These are phyloP conservation scores for Eucalyptus sideroxylon DNA, from an alignment of 345 rosid genomes.

Conservation along the genomic window DNA sequence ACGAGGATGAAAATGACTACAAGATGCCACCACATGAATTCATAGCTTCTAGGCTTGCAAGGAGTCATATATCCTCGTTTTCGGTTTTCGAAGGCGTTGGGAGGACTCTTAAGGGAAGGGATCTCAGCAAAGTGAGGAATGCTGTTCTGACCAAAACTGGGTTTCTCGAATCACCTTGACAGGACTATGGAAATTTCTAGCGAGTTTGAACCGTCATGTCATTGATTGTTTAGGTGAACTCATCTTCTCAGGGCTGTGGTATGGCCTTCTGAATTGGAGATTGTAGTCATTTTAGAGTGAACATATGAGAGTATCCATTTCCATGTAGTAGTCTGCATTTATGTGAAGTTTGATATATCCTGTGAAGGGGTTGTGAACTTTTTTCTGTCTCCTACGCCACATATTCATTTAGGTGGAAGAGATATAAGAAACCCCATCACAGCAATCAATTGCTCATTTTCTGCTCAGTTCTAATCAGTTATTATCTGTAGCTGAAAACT, in stretches of 20 bases:
- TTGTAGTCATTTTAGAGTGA: neutral
- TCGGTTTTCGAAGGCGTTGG: conserved; percentile 86
- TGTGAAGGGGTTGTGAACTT: neutral
- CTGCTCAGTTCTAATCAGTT: neutral
- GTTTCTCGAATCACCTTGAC: conserved; percentile 9
- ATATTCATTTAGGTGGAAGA: neutral
- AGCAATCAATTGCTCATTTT: neutral
- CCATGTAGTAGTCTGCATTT: neutral
- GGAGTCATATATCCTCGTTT: conserved; percentile 69
- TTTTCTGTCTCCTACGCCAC: neutral
- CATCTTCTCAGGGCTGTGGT: neutral
- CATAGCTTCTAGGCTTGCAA: conserved; percentile 63
- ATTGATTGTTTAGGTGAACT: neutral
- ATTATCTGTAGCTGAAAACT: neutral
- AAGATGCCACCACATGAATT: conserved; percentile 80
- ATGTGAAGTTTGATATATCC: neutral
- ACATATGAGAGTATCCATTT: neutral
- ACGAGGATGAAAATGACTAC: neutral
- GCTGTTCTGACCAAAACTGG: conserved; percentile 77
- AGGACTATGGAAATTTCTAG: neutral
- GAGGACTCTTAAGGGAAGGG: conserved; percentile 93
- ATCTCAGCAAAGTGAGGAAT: conserved; percentile 79
- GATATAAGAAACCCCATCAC: neutral
- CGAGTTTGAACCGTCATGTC: neutral
- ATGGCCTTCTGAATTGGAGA: neutral